phyloP scores from a whole-genome alignment of 345 rosid species.

The rapeseed (Brassica napus) region Da-Ae NC_063450.1:54731001-54731500 shows the following conservation, averaged over 20 bases:
- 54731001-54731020: conserved; percentile 67
- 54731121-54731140: conserved; percentile 80
- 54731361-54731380: conserved; percentile 79
- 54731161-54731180: conserved; percentile 82
- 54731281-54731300: conserved; percentile 59
- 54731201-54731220: conserved; percentile 43
- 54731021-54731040: conserved; percentile 76
- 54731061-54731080: conserved; percentile 95
- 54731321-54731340: conserved; percentile 88
- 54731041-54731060: conserved; percentile 64
- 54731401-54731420: conserved; percentile 53
- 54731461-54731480: conserved; percentile 68
- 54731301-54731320: conserved; percentile 66
- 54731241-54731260: conserved; percentile 64
- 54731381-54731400: conserved; percentile 60
- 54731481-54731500: conserved; percentile 27
- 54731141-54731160: conserved; percentile 86
- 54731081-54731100: conserved; percentile 94
- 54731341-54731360: conserved; percentile 82
- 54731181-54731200: conserved; percentile 43
- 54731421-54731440: conserved; percentile 58
- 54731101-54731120: conserved; percentile 87
- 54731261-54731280: conserved; percentile 85
- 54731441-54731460: conserved; percentile 75
- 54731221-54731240: conserved; percentile 69